Base-by-base conservation (phyloP, 805 yeast genomes). In the Kockiozyma suomiensis region DNA sequence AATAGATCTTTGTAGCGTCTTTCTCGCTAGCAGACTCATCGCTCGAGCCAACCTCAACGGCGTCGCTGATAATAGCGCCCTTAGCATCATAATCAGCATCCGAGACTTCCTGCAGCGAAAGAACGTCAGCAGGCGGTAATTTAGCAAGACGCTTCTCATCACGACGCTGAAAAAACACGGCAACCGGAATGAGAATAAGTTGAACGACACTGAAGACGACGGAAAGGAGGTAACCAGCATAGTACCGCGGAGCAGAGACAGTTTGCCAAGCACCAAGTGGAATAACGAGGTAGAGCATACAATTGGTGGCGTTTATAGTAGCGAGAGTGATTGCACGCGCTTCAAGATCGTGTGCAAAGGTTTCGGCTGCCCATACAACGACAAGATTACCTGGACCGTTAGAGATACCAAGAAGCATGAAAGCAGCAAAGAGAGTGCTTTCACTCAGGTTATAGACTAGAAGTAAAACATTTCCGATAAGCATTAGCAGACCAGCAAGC, bases 331-430 rank as follows among this genome's bases (percentile, higher is more conserved):
- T 78, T 2, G 85, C 81, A 62, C 87, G 74, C 50, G 79, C 79
- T 61, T 82, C 80, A 3, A 81, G 76, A 66, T 83, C 83, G 47
- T 79, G 76, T 50, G 85, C 76, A 56, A 83, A 79, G 37, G 83
- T 82, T 70, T 82, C 86, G 62, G 81, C 81, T 54, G 79, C 81
- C 85, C 85, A 83, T 15, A 82, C 77, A 68, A 82, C 82, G 15
- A 82, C 71, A 0, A 81, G 82, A 0, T 86, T 83, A 0, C 86
- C 85, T 77, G 80, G 80, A 12, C 85, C 84, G 82, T 85, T 80
- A 7, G 85, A 85, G 59, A 81, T 78, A 69, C 82, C 83, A 60
- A 80, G 83, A 38, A 83, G 70, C 68, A 82, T 78, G 72, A 78
- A 84, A 0, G 84, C 88, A 72, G 82, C 83, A 84, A 85, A 82